Base-by-base conservation (phyloP, 164 flowering plant species). In the Taxillus chinensis region DNA sequence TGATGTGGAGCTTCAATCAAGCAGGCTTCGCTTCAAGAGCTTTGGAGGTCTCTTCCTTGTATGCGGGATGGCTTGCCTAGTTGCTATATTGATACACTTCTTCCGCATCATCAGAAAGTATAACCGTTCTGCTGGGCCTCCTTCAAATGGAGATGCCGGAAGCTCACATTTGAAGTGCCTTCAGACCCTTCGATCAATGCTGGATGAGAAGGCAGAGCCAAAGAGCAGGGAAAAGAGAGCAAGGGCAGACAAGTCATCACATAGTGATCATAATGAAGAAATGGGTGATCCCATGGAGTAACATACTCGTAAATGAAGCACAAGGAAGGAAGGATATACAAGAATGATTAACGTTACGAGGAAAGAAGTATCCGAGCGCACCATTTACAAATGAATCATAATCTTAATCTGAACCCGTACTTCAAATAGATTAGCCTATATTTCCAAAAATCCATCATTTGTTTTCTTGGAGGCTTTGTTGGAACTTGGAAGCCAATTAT, bases 11-110 rank as follows among this genome's bases (percentile, higher is more conserved):
- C 12, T 78, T 2, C 80, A 82, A 37, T 78, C 86, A 4, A 71
- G 72, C 67, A 66, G 71, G 37, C 84, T 82, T 52, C 78, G 78
- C 55, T 77, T 82, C 10, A 61, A 65, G 45, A 80, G 86, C 73
- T 82, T 82, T 66, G 67, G 82, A 78, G 86, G 86, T 17, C 82
- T 82, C 59, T 82, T 80, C 57, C 69, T 78, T 37, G 56, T 80
- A 10, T 71, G 79, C 64, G 86, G 81, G 8, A 8, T 73, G 39
- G 84, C 75, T 52, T 82, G 84, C 68, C 45, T 73, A 27, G 1
- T 80, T 50, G 80, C 86, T 52, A 80, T 82, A 48, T 9, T 68
- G 16, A 53, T 80, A 56, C 79, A 75, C 63, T 74, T 79, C 71
- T 13, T 38, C 5, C 76, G 68, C 65, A 64, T 79, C n/a, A 10